Base-by-base conservation (phyloP, 179 eudicot genomes). In the Nepenthes alata region DNA sequence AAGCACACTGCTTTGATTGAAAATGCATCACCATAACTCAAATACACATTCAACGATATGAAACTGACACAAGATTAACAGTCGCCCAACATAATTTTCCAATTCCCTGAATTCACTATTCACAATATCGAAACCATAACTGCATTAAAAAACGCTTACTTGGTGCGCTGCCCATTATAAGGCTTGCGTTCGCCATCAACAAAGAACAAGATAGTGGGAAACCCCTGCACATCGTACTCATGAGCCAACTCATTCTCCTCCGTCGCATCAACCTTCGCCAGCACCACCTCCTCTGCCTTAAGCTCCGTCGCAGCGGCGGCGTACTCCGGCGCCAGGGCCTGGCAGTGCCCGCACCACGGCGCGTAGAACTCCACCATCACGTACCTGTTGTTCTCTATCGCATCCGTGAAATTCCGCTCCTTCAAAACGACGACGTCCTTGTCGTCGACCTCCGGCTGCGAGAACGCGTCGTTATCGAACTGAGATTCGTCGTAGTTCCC, bases 331-430 rank as follows among this genome's bases (percentile, higher is more conserved):
- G 83, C 83, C 60, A 90, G 59, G 8, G 84, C 69, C 76, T 80
- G 78, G 62, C 93, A 87, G 61, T 90, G 87, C 16, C 83, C 86
- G 69, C 97, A 87, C 95, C 95, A 90, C 2, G 97, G 89, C 14
- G 97, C 97, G 72, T 90, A 90, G 65, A 87, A 87, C 76, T 87
- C 78, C 25, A 86, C 97, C 95, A 86, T 72, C 60, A 78, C 85
- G 16, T 74, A 63, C 74, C 57, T 72, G n/a, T 70, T 82, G 35
- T 61, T 75, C 49, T n/a, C 70, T 0, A 84, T 47, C 12, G 77
- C 63, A 0, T 73, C 85, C 16, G 60, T 70, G 60, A 84, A 84
- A 55, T 77, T 78, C n/a, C 74, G 39, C n/a, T 54, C 77, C 60
- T 68, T 84, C 48, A 87, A 44, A 2, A 78, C 81, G 34, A 79